phyloP scores from a whole-genome alignment of 2,329 filamentous ascomycete genomes.

The Fusarium sp. region DNA sequence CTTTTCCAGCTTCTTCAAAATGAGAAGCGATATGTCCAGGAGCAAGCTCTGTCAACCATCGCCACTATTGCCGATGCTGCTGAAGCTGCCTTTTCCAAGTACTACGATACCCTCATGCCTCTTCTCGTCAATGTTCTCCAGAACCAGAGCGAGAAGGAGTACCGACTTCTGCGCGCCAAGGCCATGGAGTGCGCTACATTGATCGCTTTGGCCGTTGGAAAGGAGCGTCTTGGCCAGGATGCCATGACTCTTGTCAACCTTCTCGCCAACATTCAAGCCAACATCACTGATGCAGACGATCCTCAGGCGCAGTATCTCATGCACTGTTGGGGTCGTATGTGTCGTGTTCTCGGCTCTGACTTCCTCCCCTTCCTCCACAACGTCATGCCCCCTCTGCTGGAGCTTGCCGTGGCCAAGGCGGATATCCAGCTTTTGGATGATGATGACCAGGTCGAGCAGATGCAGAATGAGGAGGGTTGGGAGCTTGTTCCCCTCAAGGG shows the following conservation, averaged over 20 bases:
- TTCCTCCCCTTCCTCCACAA: slow-evolving; percentile 93
- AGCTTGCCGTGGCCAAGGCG: slow-evolving; percentile 92
- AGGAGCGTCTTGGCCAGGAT: slow-evolving; percentile 89
- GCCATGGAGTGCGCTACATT: slow-evolving; percentile 99
- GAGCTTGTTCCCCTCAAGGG: slow-evolving; percentile 96
- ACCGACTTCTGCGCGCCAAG: slow-evolving; percentile 90
- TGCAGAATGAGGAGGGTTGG: slow-evolving; percentile 97
- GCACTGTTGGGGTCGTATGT: slow-evolving; percentile 99
- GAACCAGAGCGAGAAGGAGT: slow-evolving; percentile 93
- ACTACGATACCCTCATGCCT: slow-evolving; percentile 96
- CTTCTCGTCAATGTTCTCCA: slow-evolving; percentile 89
- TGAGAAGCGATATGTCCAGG: slow-evolving; percentile 95
- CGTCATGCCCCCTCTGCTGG: slow-evolving; percentile 93
- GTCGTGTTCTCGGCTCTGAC: slow-evolving; percentile 87
- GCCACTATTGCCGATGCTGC: slow-evolving; percentile 99
- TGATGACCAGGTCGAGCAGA: slow-evolving; percentile 90
- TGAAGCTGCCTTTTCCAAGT: slow-evolving; percentile 92
- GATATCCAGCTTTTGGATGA: slow-evolving; percentile 97
- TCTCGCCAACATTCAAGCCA: slow-evolving; percentile 85
- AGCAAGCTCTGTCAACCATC: slow-evolving; percentile 97
- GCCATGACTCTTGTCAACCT: slow-evolving; percentile 89
- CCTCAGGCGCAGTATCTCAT: slow-evolving; percentile 97
- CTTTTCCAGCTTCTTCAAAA: slow-evolving; percentile 90
- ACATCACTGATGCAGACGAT: slow-evolving; percentile 90
- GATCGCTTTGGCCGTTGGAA: slow-evolving; percentile 94